A percentile compares a stretch with the other conserved stretches of the same genome.
Conservation (phyloP, 805 yeast genomes). For the Starmera dryadoides region DNA sequence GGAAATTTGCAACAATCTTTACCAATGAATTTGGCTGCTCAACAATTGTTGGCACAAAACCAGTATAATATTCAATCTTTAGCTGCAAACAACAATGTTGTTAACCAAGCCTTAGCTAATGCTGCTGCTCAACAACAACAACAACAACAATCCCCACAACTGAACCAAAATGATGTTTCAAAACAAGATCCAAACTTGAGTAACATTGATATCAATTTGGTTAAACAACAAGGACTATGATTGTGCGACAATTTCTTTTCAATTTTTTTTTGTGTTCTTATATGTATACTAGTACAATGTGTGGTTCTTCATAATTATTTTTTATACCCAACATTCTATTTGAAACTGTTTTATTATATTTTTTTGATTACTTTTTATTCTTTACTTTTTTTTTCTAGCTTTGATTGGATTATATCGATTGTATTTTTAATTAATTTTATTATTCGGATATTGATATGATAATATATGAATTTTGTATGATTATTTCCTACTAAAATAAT, state of each 20-base stretch:
- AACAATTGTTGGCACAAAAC: slow-evolving; percentile 2
- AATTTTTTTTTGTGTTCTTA: neutral
- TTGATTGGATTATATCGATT: too few species aligned
- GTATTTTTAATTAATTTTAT: too few species aligned
- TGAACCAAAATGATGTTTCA: neutral
- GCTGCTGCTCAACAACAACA: slow-evolving; percentile 17
- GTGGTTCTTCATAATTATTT: too few species aligned
- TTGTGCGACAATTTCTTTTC: neutral
- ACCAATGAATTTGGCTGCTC: slow-evolving; percentile 1
- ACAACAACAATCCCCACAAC: neutral
- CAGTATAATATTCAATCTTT: slow-evolving; percentile 1
- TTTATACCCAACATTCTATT: too few species aligned
- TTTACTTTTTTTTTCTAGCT: too few species aligned
- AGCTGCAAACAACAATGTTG: slow-evolving; percentile 8
- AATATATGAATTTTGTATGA: too few species aligned
- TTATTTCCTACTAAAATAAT: too few species aligned
- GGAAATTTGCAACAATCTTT: slow-evolving; percentile 2
- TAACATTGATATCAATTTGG: slow-evolving; percentile 19
- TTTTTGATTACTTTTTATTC: too few species aligned
- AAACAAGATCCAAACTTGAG: slow-evolving; percentile 13
- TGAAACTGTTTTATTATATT: too few species aligned
- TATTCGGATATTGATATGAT: too few species aligned
- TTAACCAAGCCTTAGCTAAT: slow-evolving; percentile 19
- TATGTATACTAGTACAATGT: neutral
- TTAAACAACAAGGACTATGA: slow-evolving; percentile 17